These are phyloP conservation scores for Phytophthora syringae DNA, from an alignment of 352 stramenopile genomes.

Conservation along the genomic window DNA sequence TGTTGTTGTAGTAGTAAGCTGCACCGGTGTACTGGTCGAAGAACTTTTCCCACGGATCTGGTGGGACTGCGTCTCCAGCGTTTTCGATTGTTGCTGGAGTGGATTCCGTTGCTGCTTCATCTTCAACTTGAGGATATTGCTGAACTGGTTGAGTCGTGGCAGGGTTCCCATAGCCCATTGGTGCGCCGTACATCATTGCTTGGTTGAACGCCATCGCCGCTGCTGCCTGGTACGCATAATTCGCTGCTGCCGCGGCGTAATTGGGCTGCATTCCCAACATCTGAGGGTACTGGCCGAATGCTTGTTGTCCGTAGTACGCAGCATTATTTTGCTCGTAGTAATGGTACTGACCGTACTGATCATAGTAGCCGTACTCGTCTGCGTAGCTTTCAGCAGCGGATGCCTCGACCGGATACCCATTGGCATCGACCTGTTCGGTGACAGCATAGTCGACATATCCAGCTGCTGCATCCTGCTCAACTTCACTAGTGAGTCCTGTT, in stretches of 20 bases:
- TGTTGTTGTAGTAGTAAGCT: constrained; percentile 90
- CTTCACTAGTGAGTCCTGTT: constrained; percentile 23
- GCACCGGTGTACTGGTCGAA: constrained; percentile 88
- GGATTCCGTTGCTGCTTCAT: not conserved
- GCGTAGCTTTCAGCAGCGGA: constrained; percentile 47
- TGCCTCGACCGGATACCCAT: constrained; percentile 37
- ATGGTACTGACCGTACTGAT: constrained; percentile 81
- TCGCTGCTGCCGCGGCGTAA: constrained; percentile 48
- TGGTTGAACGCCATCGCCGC: constrained; percentile 60
- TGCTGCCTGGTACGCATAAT: constrained; percentile 70
- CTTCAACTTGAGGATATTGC: constrained; percentile 23
- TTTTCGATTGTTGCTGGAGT: constrained; percentile 1
- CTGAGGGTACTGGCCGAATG: constrained; percentile 32
- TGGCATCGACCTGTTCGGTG: constrained; percentile 37
- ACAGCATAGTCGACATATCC: constrained; percentile 52
- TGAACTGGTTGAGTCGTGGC: constrained; percentile 27
- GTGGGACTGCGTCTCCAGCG: constrained; percentile 36
- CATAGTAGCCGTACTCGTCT: constrained; percentile 85
- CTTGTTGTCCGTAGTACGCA: constrained; percentile 36
- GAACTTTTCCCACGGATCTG: constrained; percentile 86
- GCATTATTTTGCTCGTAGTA: constrained; percentile 74
- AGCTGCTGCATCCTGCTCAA: constrained; percentile 13
- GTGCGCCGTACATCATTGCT: constrained; percentile 50
- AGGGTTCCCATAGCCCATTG: constrained; percentile 41
- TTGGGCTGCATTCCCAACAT: constrained; percentile 53